Percentiles rank a stretch among this genome's conserved stretches.
Evolutionary conservation across 257 asterid genomes (phyloP).

Genomic region (Scutellaria minor): DNA sequence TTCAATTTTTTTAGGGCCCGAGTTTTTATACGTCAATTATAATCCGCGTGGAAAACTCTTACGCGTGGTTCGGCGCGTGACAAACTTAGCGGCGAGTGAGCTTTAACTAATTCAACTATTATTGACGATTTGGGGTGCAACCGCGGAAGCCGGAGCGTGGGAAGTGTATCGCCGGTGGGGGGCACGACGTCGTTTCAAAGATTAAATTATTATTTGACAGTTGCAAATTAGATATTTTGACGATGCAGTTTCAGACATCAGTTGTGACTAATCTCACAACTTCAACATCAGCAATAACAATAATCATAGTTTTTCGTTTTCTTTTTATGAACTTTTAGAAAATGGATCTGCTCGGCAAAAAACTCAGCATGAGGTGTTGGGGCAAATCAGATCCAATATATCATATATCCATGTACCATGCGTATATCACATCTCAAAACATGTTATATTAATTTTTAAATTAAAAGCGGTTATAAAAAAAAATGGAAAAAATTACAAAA

Average conservation of each 20-base stretch:
- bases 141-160: conserved; percentile 37
- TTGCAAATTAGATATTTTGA: conserved; percentile 23
- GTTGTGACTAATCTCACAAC: conserved; percentile 29
- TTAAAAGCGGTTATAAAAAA: no score
- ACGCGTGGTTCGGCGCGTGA: conserved; percentile 40
- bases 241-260: conserved; percentile 28
- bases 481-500: no score
- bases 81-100: background rate
- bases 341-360: no score
- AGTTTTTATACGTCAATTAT: conserved; percentile 37
- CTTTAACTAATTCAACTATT: background rate
- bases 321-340: no score
- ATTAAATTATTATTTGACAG: conserved; percentile 1
- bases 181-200: conserved; percentile 36
- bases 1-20: conserved; percentile 36
- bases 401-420: no score
- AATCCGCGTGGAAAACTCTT: conserved; percentile 43
- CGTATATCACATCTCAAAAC: no score
- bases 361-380: no score
- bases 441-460: no score
- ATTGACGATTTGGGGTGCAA: background rate
- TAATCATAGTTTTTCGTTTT: no score
- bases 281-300: background rate
- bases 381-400: no score
- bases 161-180: conserved; percentile 5